Conservation (phyloP, 2,329 filamentous ascomycete species). For the Amauroascus niger region DNA sequence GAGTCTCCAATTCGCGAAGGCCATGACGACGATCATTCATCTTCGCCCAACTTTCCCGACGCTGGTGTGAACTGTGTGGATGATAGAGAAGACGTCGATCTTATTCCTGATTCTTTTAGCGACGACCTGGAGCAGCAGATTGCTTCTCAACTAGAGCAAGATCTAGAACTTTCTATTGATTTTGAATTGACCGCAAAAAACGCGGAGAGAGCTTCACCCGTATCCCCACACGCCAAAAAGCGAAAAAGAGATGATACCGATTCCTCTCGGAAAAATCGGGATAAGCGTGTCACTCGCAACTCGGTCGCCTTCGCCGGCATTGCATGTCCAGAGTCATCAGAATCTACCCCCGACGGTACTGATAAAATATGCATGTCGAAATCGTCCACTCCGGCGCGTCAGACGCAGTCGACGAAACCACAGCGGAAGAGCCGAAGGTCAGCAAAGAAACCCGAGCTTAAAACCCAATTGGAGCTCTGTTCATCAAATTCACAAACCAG, state of each 20-base stretch:
- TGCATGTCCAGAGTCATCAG: not conserved
- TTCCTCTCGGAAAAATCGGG: not conserved
- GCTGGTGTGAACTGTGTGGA: not conserved
- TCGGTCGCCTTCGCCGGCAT: not conserved
- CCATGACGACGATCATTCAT: not conserved
- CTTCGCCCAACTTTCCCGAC: not conserved
- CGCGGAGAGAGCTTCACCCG: slow-evolving; percentile 1
- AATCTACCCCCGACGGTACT: not conserved
- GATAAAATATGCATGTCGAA: not conserved
- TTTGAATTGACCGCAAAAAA: slow-evolving; percentile 14
- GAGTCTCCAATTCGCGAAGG: not conserved
- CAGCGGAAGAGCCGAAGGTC: not conserved
- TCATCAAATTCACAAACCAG: slow-evolving; percentile 18
- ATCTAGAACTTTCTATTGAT: slow-evolving; percentile 34
- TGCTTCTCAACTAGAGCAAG: slow-evolving; percentile 39
- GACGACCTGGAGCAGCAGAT: slow-evolving; percentile 38
- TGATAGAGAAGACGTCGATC: not conserved
- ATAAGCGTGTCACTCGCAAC: slow-evolving; percentile 1
- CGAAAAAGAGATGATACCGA: slow-evolving; percentile 17
- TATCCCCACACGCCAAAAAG: slow-evolving; percentile 23
- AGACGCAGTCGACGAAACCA: not conserved
- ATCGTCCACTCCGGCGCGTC: not conserved
- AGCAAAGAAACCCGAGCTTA: not conserved
- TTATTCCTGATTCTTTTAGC: slow-evolving; percentile 28
- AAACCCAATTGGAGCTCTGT: not conserved